Conservation (phyloP, 139 green algal genomes). For the Monoraphidium neglectum region DNA sequence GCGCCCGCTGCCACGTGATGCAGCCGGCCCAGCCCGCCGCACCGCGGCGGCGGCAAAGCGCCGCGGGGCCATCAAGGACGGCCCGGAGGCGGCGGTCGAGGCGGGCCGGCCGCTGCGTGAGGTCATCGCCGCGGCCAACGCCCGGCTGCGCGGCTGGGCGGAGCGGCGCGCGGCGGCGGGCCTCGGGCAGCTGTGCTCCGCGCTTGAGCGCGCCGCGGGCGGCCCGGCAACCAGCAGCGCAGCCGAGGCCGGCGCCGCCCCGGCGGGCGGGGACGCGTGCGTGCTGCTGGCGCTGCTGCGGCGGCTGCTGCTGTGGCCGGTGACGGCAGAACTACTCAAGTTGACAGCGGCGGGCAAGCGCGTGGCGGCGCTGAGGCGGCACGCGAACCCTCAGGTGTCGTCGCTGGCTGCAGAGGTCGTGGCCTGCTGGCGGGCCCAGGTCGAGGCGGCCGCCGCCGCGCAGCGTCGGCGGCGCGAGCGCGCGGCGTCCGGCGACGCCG, state of each 20-base stretch:
- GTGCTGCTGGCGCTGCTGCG: constrained; percentile 20
- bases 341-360: constrained; percentile 22
- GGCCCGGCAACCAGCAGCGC: not conserved
- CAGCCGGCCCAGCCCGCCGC: not conserved
- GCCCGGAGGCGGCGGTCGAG: constrained; percentile 8
- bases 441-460: not conserved
- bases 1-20: not conserved
- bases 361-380: constrained; percentile 26
- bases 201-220: no score
- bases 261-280: constrained; percentile 9
- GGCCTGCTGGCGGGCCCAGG: constrained; percentile 12
- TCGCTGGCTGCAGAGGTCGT: constrained; percentile 24
- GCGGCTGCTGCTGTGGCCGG: constrained; percentile 34
- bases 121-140: constrained; percentile 45
- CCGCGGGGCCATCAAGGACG: not conserved
- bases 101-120: constrained; percentile 28
- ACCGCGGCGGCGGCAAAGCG: not conserved
- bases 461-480: no score
- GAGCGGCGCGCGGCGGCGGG: constrained; percentile 22
- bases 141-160: constrained; percentile 15
- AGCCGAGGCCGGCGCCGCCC: not conserved
- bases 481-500: not conserved
- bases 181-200: constrained; percentile 18
- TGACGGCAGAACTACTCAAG: constrained; percentile 17
- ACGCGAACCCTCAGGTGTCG: constrained; percentile 14